Conservation (phyloP, 2,329 filamentous ascomycete genomes). For the Pezicula rhizophila region DNA sequence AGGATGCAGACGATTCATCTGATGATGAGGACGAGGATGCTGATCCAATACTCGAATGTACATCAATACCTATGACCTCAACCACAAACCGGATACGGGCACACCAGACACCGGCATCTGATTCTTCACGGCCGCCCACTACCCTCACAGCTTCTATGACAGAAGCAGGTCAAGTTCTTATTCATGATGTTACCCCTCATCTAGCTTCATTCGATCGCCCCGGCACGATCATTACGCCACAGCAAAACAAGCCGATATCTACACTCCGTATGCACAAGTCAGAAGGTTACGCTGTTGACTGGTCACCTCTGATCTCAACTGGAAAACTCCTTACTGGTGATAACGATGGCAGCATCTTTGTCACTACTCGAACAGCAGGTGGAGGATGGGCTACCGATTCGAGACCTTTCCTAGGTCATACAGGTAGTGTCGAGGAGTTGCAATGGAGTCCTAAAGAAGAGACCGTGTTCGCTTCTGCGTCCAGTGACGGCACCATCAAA, state of each 20-base stretch:
- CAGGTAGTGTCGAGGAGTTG: conserved; percentile 82
- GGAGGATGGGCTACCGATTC: conserved; percentile 87
- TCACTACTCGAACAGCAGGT: conserved; percentile 78
- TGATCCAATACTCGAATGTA: conserved; percentile 91
- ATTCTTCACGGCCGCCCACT: conserved; percentile 64
- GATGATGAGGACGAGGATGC: conserved; percentile 67
- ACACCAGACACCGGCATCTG: conserved; percentile 70
- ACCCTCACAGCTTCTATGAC: conserved; percentile 90
- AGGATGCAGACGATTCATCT: conserved; percentile 59
- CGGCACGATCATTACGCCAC: conserved; percentile 70
- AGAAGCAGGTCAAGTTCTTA: conserved; percentile 80
- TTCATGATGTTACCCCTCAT: conserved; percentile 91
- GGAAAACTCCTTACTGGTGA: conserved; percentile 91
- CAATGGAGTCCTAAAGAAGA: conserved; percentile 94
- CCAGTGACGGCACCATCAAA: conserved; percentile 88
- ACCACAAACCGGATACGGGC: conserved; percentile 92
- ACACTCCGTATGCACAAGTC: conserved; percentile 87
- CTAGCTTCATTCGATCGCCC: conserved; percentile 85
- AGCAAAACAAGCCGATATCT: conserved; percentile 81
- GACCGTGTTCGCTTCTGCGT: conserved; percentile 90
- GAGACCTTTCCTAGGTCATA: conserved; percentile 77
- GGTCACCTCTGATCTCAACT: conserved; percentile 75
- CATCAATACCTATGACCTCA: conserved; percentile 75
- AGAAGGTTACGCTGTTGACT: conserved; percentile 96
- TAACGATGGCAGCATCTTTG: conserved; percentile 82